Evolutionary conservation across 1,284 basidiomycete species (phyloP), one percentile per base, ranked within the genome.

Genomic region (Cryptococcus jaspeensis): DNA sequence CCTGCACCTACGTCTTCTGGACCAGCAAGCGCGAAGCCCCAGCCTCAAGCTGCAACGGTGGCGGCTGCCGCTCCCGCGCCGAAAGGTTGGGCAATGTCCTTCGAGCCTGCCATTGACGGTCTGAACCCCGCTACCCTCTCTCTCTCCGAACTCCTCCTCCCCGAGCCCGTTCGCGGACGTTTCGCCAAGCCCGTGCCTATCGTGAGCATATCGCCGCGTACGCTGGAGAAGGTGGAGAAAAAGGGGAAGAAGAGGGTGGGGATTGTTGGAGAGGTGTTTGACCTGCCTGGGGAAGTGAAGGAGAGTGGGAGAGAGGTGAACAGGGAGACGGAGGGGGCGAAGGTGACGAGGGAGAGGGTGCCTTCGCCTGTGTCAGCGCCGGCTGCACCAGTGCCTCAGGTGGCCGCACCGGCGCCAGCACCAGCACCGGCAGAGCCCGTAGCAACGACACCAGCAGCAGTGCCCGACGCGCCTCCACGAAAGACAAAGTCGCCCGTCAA

Each of bases 21-120:
- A 32, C 28, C 28, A 32, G 28, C 28, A 9, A 9, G 28, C 9
- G 28, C 9, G 5, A 32, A 9, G 9, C 28, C 9, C 5, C 28
- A 32, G 9, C 9, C 28, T 32, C 28, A 32, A 9, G 5, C 28
- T 4, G 28, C 28, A 9, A 9, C 9, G 28, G 28, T 32, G 28
- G 28, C 28, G 5, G 28, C 28, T 32, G 28, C 9, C 5, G 5
- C 28, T 9, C 28, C 38, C 5, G 25, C 75, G n/a, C 71, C 84
- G 8, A 83, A 84, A 41, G 83, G 85, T 70, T 88, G 91, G 62
- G 81, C 85, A 15, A 79, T 89, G 56, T 86, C 88, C 4, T 91
- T 87, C 78, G 83, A 85, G 28, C 89, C 90, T 28, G 87, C 88
- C 7, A 80, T 90, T 8, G 83, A 84, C 56, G 84, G 83, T 40